Base-by-base conservation (phyloP, 768 basidiomycete genomes). In the Lactarius vividus region DNA sequence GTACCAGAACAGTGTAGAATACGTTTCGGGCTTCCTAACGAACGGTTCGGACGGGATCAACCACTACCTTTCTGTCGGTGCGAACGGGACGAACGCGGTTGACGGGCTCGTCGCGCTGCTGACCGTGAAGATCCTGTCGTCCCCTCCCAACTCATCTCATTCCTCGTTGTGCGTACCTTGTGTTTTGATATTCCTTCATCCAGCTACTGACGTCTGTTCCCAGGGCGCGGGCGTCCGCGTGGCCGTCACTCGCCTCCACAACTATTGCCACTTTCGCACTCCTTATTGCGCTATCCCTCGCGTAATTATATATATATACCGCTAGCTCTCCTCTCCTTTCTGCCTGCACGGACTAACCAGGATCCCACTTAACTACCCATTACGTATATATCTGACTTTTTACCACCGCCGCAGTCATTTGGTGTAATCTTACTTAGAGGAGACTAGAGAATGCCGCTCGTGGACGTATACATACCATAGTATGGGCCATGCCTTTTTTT, bases 71-170 rank as follows among this genome's bases (percentile, higher is more conserved):
- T 78, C 77, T 9, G 91, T 92, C 6, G 78, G 73, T 13, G 74
- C 80, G 7, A 75, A 82, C 61, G 77, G 80, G n/a, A 74, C 77
- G n/a, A 85, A 83, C 67, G 84, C 92, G 2, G 80, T 87, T 1
- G 96, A 98, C 73, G 96, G 95, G 1, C 78, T 93, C 13, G 89
- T 96, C 4, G 92, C 91, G 0, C 78, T 97, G 1, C 69, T 96
- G 69, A 85, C 85, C 1, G 88, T 95, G 56, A 83, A 82, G 71
- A 87, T 96, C 49, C 81, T 84, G 1, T 71, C 64, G 31, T 62
- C 62, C 42, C 83, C 83, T 33, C 8, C 3, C 53, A 67, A 61
- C 9, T 16, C 64, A 28, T 18, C 58, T 16, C 29, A 42, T 23
- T 46, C 59, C 2, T 56, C 70, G 16, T 69, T 69, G 73, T 77